Evolutionary conservation across 2,329 filamentous ascomycete genomes (phyloP), one percentile per base, ranked within the genome.

Genomic region (Thyridium curvatum): DNA sequence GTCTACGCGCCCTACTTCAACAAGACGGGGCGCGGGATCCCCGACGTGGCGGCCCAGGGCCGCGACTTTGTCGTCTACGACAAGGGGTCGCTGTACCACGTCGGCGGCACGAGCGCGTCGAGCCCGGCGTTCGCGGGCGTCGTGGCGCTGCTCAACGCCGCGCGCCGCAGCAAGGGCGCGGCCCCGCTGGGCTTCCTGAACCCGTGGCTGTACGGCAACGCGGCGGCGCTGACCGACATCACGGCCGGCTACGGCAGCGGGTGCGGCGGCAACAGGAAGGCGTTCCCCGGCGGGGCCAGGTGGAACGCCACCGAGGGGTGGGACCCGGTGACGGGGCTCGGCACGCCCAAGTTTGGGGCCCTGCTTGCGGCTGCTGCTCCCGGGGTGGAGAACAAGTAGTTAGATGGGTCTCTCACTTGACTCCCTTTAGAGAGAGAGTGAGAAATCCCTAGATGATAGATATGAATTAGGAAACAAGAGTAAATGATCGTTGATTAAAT

Each of bases 41-140:
- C 69, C 1, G 69, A 73, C 41, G 65, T 82, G 18, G 60, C 76
- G 0, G 72, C 74, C 8, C 77, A 82, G 54, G 75, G 74, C 13
- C 35, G 41, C 4, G 41, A 42, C 29, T 60, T 59, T 38, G 33
- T 44, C 3, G 52, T 57, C 3, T 48, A 46, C 35, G 51, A 58
- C 43, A 45, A 48, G 38, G 53, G 52, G 3, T 40, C 42, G 9
- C 18, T 46, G 2, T 14, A 14, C 2, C 30, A 30, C 2, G 21
- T 59, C 4, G 47, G 47, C 2, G 58, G 59, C 3, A 61, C 58
- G 5, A 61, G 56, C 14, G 67, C 66, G 1, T 60, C 62, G 1
- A 50, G 60, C 0, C 66, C 67, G 0, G 57, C 64, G 0, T 61
- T 69, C 29, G 64, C 66, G 1, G 56, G 61, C 3, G 55, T 71